Base-by-base conservation (phyloP, 495 filamentous ascomycete genomes). In the Haplographium delicatum region DNA sequence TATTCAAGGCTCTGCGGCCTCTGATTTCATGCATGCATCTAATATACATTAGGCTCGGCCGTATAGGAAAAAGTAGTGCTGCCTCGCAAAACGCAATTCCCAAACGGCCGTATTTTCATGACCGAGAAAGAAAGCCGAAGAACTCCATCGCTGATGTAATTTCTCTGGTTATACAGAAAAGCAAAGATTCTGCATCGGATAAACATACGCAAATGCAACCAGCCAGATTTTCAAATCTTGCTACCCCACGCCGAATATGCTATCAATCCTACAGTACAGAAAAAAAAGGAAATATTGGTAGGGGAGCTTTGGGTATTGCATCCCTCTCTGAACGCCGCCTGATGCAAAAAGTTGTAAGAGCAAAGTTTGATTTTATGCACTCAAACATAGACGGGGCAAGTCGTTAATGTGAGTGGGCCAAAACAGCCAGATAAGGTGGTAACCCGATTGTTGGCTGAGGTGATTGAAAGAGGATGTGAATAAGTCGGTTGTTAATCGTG, bases 131-230 rank as follows among this genome's bases (percentile, higher is more conserved):
- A n/a, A 1, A 8, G 22, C n/a, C 19, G 35, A 24, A 24, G 5
- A 54, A 54, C 51, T 54, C 44, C 51, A 40, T 40, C 51, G 42
- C 35, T 42, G 25, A 54, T 53, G 44, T 34, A 26, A 25, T 53
- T 46, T 24, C 35, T 33, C 13, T 41, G n/a, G 16, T 47, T 11
- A 28, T 40, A 54, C 31, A 54, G 35, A 16, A 47, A 27, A 35
- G 31, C 19, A 23, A 24, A 39, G 31, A 28, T 27, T 28, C 8
- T 11, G 23, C 10, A 19, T 19, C 26, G 22, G 22, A 23, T 8
- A 13, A 45, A 10, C 19, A 37, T 15, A 44, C 27, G 30, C 49
- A 2, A 16, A 44, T 45, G 28, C 49, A 37, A 4, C 25, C 49
- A 4, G 40, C 15, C n/a, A 33, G 20, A 15, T 43, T 24, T 43